A percentile compares a stretch with the other conserved stretches of the same genome.
Evolutionary conservation across 257 asterid genomes (phyloP).

Genomic region (Rehmannia glutinosa): DNA sequence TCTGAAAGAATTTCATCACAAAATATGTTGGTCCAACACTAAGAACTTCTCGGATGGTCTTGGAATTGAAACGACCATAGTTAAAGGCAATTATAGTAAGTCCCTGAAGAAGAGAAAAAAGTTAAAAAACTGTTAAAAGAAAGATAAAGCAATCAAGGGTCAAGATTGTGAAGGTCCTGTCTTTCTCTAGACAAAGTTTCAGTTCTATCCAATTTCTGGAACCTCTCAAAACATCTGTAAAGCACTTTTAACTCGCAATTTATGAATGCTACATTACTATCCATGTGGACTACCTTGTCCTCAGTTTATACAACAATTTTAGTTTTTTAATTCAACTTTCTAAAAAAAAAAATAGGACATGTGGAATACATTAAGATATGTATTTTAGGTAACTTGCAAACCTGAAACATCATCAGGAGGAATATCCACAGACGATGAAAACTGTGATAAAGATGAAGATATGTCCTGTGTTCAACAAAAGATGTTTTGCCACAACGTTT

Average conservation of each 20-base stretch:
- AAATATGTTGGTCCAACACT: slow-evolving; percentile 95
- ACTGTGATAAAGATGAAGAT: slow-evolving; percentile 98
- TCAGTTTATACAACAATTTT: neutral
- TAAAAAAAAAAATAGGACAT: neutral
- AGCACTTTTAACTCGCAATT: slow-evolving; percentile 9
- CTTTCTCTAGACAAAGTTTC: slow-evolving; percentile 1
- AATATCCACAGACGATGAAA: slow-evolving; percentile 98
- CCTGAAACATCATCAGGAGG: slow-evolving; percentile 97
- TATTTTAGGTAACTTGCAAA: slow-evolving; percentile 20
- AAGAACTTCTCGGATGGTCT: slow-evolving; percentile 71
- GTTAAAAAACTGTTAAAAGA: slow-evolving; percentile 6
- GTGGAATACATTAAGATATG: neutral
- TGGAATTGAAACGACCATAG: slow-evolving; percentile 39
- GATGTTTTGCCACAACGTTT: slow-evolving; percentile 92
- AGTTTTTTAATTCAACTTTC: neutral
- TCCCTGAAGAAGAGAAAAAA: slow-evolving; percentile 46
- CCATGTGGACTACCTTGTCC: neutral
- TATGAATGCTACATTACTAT: neutral
- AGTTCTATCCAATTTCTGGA: neutral
- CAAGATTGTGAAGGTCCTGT: neutral
- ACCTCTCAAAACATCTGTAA: neutral
- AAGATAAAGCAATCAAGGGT: slow-evolving; percentile 6
- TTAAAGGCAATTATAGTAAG: slow-evolving; percentile 78
- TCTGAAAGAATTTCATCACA: slow-evolving; percentile 84
- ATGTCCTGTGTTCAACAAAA: slow-evolving; percentile 96